Percentiles rank a stretch among this genome's conserved stretches.
These are phyloP conservation scores for Podila verticillata DNA, from an alignment of 192 early-diverging fungal species.

Conservation along the genomic window DNA sequence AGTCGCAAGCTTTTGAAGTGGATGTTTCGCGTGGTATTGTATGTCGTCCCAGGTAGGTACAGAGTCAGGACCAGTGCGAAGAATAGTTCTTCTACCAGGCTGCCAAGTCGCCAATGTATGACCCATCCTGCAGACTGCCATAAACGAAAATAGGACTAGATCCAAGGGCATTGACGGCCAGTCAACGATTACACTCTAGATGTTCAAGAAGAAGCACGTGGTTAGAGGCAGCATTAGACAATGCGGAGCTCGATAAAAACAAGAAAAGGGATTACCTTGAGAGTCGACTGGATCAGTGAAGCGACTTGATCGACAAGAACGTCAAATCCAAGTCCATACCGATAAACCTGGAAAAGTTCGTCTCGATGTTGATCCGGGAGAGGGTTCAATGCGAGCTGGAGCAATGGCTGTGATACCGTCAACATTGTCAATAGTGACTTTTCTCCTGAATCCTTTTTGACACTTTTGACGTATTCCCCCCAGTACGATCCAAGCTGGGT, in stretches of 20 bases:
- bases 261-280: conserved; percentile 12
- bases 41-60: no score
- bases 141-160: conserved; percentile 20
- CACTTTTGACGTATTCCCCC: not conserved
- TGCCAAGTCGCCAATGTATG: not conserved
- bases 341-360: not conserved
- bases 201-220: not conserved
- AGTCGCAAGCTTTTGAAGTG: no score
- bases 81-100: not conserved
- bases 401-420: conserved; percentile 2
- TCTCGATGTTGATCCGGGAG: not conserved
- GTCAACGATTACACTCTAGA: conserved; percentile 7
- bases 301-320: conserved; percentile 22
- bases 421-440: conserved; percentile 4
- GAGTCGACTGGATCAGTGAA: conserved; percentile 17
- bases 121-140: conserved; percentile 18
- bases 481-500: not conserved
- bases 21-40: no score
- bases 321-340: conserved; percentile 17
- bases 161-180: conserved; percentile 10
- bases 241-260: not conserved
- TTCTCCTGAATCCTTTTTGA: not conserved
- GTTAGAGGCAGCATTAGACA: not conserved
- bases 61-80: not conserved
- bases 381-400: conserved; percentile 29